Evolutionary conservation across 768 basidiomycete species (phyloP).

Genomic region (Mycena polygramma): DNA sequence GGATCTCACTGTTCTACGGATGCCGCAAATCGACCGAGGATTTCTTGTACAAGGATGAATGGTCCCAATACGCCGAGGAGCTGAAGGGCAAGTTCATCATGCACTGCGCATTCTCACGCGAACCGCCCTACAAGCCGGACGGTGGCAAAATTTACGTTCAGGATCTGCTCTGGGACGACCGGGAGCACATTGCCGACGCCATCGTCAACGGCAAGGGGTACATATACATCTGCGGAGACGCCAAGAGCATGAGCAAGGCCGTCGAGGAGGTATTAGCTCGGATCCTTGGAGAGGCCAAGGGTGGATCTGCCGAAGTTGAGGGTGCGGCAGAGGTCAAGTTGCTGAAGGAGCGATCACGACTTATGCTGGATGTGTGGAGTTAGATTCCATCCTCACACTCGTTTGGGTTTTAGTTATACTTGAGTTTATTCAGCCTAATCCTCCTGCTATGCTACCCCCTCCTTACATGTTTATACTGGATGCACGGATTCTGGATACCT

Average conservation of each 20-base stretch:
- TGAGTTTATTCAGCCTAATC: constrained; percentile 29
- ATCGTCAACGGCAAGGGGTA: constrained; percentile 97
- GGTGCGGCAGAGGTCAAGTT: constrained; percentile 93
- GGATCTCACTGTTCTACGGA: constrained; percentile 95
- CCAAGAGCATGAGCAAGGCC: constrained; percentile 94
- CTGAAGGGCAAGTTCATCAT: constrained; percentile 93
- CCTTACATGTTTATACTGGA: constrained; percentile 18
- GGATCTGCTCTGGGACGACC: constrained; percentile 92
- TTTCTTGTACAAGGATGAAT: constrained; percentile 95
- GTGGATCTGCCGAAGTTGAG: constrained; percentile 88
- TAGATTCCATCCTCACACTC: constrained; percentile 48
- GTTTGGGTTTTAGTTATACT: constrained; percentile 27
- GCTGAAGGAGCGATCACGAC: constrained; percentile 92
- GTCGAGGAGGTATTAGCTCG: constrained; percentile 91
- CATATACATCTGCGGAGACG: constrained; percentile 97
- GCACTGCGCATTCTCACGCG: constrained; percentile 92
- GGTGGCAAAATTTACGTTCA: constrained; percentile 99
- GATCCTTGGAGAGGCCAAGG: constrained; percentile 94
- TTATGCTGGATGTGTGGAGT: constrained; percentile 93
- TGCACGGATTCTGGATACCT: constrained; percentile 27
- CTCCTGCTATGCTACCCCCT: constrained; percentile 23
- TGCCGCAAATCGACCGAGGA: constrained; percentile 92
- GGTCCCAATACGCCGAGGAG: constrained; percentile 89
- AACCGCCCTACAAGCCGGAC: constrained; percentile 86
- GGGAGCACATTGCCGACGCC: constrained; percentile 85